Percentiles rank a stretch among this genome's conserved stretches.
phyloP scores from a whole-genome alignment of 768 basidiomycete genomes.

The Gloeophyllum trabeum region DNA sequence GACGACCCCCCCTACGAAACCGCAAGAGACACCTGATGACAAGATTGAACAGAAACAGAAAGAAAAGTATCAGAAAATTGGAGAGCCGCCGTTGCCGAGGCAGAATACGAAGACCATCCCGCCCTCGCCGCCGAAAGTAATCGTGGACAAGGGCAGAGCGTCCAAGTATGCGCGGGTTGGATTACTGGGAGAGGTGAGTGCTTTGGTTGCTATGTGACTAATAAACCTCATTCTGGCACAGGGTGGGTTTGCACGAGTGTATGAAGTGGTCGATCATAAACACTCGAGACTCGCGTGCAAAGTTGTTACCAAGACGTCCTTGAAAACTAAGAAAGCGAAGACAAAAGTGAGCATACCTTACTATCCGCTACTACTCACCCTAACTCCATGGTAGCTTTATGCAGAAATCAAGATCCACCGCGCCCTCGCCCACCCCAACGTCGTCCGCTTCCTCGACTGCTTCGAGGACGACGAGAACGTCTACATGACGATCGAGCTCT shows the following conservation, averaged over 20 bases:
- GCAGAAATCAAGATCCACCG: conserved; percentile 98
- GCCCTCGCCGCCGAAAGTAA: conserved; percentile 70
- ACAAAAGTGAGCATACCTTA: conserved; percentile 57
- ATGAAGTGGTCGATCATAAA: conserved; percentile 73
- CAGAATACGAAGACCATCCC: conserved; percentile 79
- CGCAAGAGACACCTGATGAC: conserved; percentile 25
- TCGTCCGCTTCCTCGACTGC: conserved; percentile 85
- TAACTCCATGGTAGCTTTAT: conserved; percentile 53
- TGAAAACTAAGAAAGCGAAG: conserved; percentile 94
- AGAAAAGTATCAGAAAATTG: conserved; percentile 19
- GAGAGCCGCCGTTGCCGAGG: conserved; percentile 61
- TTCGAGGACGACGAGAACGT: conserved; percentile 95
- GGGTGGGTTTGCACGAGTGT: conserved; percentile 96
- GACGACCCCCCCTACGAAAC: conserved; percentile 21
- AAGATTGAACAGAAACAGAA: background rate
- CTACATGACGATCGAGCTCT: conserved; percentile 94
- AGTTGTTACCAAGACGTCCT: conserved; percentile 84
- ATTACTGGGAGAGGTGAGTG: conserved; percentile 78
- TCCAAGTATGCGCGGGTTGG: conserved; percentile 62
- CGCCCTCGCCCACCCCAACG: conserved; percentile 83
- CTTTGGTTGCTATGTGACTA: background rate
- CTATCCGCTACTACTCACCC: background rate
- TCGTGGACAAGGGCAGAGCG: conserved; percentile 48
- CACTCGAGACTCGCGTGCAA: conserved; percentile 76
- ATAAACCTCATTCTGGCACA: conserved; percentile 9